Percentiles rank a stretch among this genome's conserved stretches.
These are phyloP conservation scores for Macadamia tetraphylla DNA, from an alignment of 164 flowering plant genomes.

Conservation along the genomic window DNA sequence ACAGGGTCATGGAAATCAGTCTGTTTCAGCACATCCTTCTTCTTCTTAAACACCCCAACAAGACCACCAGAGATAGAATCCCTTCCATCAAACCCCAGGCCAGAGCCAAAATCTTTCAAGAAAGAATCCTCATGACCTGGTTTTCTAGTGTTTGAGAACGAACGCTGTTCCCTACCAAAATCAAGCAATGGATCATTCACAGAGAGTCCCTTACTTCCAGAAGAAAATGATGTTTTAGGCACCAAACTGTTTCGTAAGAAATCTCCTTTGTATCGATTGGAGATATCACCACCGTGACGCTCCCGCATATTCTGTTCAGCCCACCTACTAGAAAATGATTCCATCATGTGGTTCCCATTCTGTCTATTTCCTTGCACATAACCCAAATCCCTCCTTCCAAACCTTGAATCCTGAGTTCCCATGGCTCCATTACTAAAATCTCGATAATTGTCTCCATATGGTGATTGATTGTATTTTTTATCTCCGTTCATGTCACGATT, in stretches of 20 bases:
- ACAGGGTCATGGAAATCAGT: conserved; percentile 88
- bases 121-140: conserved; percentile 57
- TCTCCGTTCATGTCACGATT: conserved; percentile 38
- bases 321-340: conserved; percentile 34
- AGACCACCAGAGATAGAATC: conserved; percentile 64
- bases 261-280: conserved; percentile 40
- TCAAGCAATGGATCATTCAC: conserved; percentile 44
- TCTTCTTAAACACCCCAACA: conserved; percentile 66
- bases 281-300: conserved; percentile 34
- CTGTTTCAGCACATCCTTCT: conserved; percentile 62
- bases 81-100: conserved; percentile 47
- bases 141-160: conserved; percentile 41
- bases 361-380: conserved; percentile 47
- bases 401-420: conserved; percentile 24
- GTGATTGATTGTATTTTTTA: conserved; percentile 32
- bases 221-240: conserved; percentile 42
- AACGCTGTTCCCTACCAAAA: conserved; percentile 55
- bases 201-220: conserved; percentile 38
- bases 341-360: conserved; percentile 36
- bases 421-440: conserved; percentile 20
- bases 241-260: conserved; percentile 30
- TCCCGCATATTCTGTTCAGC: conserved; percentile 34
- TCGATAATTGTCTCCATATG: conserved; percentile 24
- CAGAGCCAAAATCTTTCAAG: conserved; percentile 36
- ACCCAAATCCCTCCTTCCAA: conserved; percentile 39